phyloP scores from a whole-genome alignment of 225 moss, liverwort and hornwort genomes.

The Physcomitrium patens region DNA sequence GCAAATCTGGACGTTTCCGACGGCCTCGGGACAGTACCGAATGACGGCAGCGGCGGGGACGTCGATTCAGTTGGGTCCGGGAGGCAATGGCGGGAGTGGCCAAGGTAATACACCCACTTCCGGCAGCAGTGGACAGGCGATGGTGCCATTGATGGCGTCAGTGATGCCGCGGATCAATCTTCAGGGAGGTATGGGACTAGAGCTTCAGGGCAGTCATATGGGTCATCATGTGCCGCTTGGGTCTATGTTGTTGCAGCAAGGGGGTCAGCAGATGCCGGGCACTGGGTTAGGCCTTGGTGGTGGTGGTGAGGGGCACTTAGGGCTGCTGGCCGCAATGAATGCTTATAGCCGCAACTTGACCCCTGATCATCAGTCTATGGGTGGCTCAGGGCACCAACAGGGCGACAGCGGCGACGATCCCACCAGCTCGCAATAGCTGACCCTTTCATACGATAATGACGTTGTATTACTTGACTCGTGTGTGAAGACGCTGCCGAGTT shows the following conservation, averaged over 20 bases:
- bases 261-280: conserved; percentile 72
- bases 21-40: conserved; percentile 81
- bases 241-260: conserved; percentile 97
- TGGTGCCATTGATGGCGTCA: conserved; percentile 78
- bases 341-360: conserved; percentile 90
- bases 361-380: conserved; percentile 95
- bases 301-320: conserved; percentile 79
- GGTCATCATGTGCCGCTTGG: conserved; percentile 92
- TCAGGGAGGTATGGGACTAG: conserved; percentile 90
- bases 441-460: not conserved
- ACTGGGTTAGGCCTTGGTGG: conserved; percentile 86
- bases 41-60: conserved; percentile 89
- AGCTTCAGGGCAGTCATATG: conserved; percentile 91
- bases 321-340: conserved; percentile 98
- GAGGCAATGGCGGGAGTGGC: conserved; percentile 57
- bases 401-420: conserved; percentile 99
- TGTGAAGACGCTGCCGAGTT: conserved; percentile 15
- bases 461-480: conserved; percentile 14
- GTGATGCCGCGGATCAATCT: conserved; percentile 98
- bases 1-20: conserved; percentile 98
- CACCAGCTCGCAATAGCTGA: conserved; percentile 86
- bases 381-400: conserved; percentile 96
- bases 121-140: conserved; percentile 67
- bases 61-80: conserved; percentile 93
- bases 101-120: conserved; percentile 81